A percentile compares a stretch with the other conserved stretches of the same genome.
Evolutionary conservation across 83 land plant species (phyloP).

Genomic region (Larix sibirica): DNA sequence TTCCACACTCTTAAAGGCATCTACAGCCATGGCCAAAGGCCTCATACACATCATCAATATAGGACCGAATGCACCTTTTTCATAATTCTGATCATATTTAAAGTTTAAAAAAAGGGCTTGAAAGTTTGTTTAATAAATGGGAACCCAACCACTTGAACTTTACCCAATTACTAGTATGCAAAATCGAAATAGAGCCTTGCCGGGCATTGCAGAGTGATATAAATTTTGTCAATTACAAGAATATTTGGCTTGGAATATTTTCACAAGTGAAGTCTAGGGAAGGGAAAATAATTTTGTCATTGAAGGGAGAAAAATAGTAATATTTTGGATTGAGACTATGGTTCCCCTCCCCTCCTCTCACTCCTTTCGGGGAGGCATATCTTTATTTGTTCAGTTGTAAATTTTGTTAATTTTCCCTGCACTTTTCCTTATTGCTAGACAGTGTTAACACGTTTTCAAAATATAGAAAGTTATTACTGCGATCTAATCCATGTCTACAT

Average conservation of each 20-base stretch:
- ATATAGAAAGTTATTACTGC: too few relatives aligned
- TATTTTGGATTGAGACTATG: too few relatives aligned
- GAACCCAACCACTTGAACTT: neutral
- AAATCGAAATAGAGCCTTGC: neutral
- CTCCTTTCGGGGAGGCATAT: too few relatives aligned
- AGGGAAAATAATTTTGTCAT: too few relatives aligned
- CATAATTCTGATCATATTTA: neutral
- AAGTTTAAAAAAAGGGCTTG: neutral
- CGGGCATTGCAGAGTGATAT: neutral
- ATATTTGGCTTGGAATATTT: neutral
- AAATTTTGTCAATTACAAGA: neutral
- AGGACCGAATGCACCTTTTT: neutral
- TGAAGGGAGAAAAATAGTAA: too few relatives aligned
- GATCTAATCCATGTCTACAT: too few relatives aligned
- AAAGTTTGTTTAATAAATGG: neutral
- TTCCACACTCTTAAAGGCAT: neutral
- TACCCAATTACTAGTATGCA: neutral
- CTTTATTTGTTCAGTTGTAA: too few relatives aligned
- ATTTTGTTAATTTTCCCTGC: too few relatives aligned
- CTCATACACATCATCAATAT: neutral
- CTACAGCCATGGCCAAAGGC: neutral
- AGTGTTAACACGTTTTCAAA: too few relatives aligned
- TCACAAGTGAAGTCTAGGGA: neutral
- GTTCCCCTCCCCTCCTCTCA: too few relatives aligned
- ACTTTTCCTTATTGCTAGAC: too few relatives aligned